phyloP scores from a whole-genome alignment of 352 stramenopile species.

The Globisporangium solare region DNA sequence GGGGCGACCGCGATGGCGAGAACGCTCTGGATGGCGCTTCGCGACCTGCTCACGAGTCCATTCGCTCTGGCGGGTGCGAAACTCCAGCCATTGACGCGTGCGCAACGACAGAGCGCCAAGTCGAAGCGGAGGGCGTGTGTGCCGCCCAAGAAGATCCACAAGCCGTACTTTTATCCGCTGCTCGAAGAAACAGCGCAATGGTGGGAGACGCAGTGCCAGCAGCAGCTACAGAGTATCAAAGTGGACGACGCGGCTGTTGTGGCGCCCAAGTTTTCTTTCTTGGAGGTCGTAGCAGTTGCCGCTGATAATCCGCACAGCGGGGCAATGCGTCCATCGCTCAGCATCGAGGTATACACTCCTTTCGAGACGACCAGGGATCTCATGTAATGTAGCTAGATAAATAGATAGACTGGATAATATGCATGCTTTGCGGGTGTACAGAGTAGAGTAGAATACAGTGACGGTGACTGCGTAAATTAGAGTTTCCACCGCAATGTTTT shows the following conservation, averaged over 20 bases:
- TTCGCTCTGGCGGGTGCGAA: neutral
- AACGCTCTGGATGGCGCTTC: neutral
- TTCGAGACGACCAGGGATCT: too few relatives aligned
- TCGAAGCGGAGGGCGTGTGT: neutral
- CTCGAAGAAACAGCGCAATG: constrained; percentile 53
- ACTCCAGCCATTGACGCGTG: neutral
- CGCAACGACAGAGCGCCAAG: constrained; percentile 6
- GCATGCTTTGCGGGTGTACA: too few relatives aligned
- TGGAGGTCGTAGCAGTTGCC: too few relatives aligned
- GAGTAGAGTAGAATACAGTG: too few relatives aligned
- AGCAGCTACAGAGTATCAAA: constrained; percentile 10
- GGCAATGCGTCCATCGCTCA: too few relatives aligned
- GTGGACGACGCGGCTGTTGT: neutral
- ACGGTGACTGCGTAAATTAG: too few relatives aligned
- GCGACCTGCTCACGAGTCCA: neutral
- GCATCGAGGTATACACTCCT: too few relatives aligned
- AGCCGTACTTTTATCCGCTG: constrained; percentile 57
- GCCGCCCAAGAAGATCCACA: constrained; percentile 38
- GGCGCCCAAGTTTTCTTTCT: too few relatives aligned
- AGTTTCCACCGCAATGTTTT: too few relatives aligned
- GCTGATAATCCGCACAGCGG: too few relatives aligned
- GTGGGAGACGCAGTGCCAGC: constrained; percentile 28
- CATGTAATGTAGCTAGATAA: too few relatives aligned
- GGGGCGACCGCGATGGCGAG: neutral
- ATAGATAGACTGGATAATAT: too few relatives aligned